These are phyloP conservation scores for Penicillium arizonense DNA, from an alignment of 495 filamentous ascomycete species.

Conservation along the genomic window DNA sequence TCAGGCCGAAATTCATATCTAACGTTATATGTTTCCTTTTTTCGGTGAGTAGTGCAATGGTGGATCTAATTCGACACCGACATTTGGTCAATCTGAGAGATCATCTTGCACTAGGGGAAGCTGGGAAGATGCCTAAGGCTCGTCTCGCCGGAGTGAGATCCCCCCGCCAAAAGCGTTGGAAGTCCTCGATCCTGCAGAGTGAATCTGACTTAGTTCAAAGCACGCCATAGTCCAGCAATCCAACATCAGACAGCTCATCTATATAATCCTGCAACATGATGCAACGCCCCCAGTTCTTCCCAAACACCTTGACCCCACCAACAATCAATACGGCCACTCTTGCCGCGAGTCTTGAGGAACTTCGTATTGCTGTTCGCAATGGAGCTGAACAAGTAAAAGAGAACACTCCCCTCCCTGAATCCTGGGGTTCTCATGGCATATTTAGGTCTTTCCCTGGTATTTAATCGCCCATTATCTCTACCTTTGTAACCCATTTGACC, in stretches of 20 bases:
- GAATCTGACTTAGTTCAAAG: neutral
- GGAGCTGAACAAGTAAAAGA: constrained; percentile 26
- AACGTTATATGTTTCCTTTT: too few relatives aligned
- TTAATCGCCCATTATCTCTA: neutral
- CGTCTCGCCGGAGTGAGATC: neutral
- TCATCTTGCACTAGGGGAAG: neutral
- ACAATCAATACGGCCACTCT: constrained; percentile 15
- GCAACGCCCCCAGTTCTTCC: constrained; percentile 29
- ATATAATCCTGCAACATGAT: constrained; percentile 11
- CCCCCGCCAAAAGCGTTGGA: constrained; percentile 1
- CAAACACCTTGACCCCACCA: constrained; percentile 19
- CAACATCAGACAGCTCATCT: neutral
- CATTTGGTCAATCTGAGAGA: neutral
- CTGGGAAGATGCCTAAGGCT: neutral
- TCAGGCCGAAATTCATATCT: neutral
- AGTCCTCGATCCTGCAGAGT: neutral
- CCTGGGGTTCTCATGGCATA: constrained; percentile 27
- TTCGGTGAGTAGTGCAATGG: neutral
- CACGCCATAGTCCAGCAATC: constrained; percentile 9
- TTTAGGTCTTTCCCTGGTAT: constrained; percentile 33
- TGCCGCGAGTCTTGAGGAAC: constrained; percentile 18
- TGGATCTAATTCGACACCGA: constrained; percentile 15
- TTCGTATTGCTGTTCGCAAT: constrained; percentile 28
- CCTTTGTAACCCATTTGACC: neutral
- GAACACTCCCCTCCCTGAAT: constrained; percentile 19